Percentiles rank a stretch among this genome's conserved stretches.
phyloP scores from a whole-genome alignment of 1,284 basidiomycete genomes.

The Calocybe gambosa region DNA sequence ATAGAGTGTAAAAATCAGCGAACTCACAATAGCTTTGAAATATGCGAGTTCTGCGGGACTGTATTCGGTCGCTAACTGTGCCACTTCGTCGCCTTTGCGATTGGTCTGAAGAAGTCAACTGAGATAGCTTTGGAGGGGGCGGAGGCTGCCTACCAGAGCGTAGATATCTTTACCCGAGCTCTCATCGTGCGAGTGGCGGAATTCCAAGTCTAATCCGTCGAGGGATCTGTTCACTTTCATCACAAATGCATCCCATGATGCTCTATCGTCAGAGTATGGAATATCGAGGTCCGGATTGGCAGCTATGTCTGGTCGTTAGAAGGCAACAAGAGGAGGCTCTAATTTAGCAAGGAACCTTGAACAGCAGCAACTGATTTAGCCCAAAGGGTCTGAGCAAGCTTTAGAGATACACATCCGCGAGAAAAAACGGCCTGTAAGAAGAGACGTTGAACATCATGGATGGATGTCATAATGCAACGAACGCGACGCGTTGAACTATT shows the following conservation, averaged over 20 bases:
- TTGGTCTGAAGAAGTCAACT: constrained; percentile 52
- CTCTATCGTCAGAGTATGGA: constrained; percentile 32
- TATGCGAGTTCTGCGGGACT: constrained; percentile 69
- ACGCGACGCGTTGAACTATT: constrained; percentile 5
- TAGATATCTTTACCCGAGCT: constrained; percentile 56
- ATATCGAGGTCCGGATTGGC: constrained; percentile 46
- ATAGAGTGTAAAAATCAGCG: not conserved
- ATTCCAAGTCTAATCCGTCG: constrained; percentile 64
- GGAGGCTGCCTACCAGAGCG: constrained; percentile 46
- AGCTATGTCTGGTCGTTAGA: constrained; percentile 28
- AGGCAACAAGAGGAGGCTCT: constrained; percentile 2
- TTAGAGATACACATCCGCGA: constrained; percentile 55
- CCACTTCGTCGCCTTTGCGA: constrained; percentile 67
- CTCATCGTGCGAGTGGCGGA: constrained; percentile 61
- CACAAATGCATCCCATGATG: constrained; percentile 58
- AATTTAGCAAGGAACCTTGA: constrained; percentile 35
- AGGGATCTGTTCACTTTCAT: constrained; percentile 52
- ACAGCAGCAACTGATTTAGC: constrained; percentile 59
- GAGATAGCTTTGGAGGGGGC: not conserved
- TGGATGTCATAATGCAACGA: constrained; percentile 33
- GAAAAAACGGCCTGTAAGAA: constrained; percentile 76
- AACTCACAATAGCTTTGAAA: constrained; percentile 72
- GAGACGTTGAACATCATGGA: constrained; percentile 61
- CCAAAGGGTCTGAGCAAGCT: constrained; percentile 61
- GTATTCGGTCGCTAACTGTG: constrained; percentile 81